Evolutionary conservation across 2,329 filamentous ascomycete species (phyloP), one percentile per base, ranked within the genome.

Genomic region (Scortechinia acanthostroma): DNA sequence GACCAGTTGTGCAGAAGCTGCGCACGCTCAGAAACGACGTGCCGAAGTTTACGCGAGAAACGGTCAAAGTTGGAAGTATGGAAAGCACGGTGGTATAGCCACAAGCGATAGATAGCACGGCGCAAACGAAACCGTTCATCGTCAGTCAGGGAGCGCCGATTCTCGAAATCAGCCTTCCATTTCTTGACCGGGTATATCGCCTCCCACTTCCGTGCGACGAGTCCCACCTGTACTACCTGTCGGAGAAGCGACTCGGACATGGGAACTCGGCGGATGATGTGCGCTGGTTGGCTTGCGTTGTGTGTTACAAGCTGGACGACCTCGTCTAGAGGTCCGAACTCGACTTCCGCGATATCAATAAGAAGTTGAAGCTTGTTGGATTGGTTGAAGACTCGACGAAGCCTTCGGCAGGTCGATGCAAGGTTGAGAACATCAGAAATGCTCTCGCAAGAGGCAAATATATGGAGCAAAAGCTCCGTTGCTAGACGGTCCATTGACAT

Each of bases 121-220:
- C 77, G 69, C 10, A 81, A 53, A 4, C 63, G 62, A 43, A 68
- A 71, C 3, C 70, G 66, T 54, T 83, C 78, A 2, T 62, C 48
- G 25, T 50, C 48, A 1, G 65, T 70, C 42, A 83, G 59, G 2
- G 75, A 64, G 6, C 78, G 73, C 6, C 78, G 71, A 46, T 71
- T 63, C 46, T 73, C 70, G 49, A 66, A 80, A 51, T 78, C 69
- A 46, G 63, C 54, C 52, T 77, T 79, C 78, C 78, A 83, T 56
- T 79, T 80, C 59, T 79, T 78, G 55, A 74, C 67, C 1, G 76
- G 76, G 52, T 80, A 83, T n/a, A 81, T 68, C n/a, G 68, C 65
- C 53, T 74, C 73, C 71, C 76, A 81, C 52, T 71, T 70, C 53
- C 69, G 67, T 3, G 77, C 78, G 1, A 78, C 63, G 14, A 66